phyloP scores from a whole-genome alignment of 2,329 filamentous ascomycete species.

The Scedosporium minutisporum region DNA sequence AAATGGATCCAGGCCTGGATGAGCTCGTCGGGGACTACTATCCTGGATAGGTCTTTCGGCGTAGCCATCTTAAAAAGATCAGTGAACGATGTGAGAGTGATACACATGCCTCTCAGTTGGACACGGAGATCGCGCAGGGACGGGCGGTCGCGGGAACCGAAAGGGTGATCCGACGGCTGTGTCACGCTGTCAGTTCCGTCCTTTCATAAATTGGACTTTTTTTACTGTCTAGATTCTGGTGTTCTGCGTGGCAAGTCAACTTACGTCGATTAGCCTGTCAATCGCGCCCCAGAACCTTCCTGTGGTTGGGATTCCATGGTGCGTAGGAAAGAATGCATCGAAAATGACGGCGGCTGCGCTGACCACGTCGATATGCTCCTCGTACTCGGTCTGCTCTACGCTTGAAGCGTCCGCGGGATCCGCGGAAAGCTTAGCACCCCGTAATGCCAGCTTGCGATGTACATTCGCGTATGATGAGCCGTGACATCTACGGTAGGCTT shows the following conservation, averaged over 20 bases:
- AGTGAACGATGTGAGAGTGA: neutral
- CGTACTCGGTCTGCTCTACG: slow-evolving; percentile 10
- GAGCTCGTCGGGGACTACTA: slow-evolving; percentile 26
- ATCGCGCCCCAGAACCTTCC: slow-evolving; percentile 16
- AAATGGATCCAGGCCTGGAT: slow-evolving; percentile 32
- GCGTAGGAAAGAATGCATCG: slow-evolving; percentile 14
- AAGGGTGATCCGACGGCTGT: neutral
- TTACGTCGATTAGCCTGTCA: neutral
- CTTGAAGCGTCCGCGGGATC: neutral
- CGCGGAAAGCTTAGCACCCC: neutral
- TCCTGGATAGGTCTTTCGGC: slow-evolving; percentile 16
- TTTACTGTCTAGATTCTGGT: too few species aligned
- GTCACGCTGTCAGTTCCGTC: neutral
- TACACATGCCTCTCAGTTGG: neutral
- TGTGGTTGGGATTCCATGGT: slow-evolving; percentile 10
- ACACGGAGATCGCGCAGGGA: neutral
- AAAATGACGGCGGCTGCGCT: slow-evolving; percentile 14
- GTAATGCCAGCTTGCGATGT: slow-evolving; percentile 1
- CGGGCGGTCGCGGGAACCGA: neutral
- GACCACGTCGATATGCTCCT: slow-evolving; percentile 14
- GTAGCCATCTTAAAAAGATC: slow-evolving; percentile 18
- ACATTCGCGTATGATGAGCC: slow-evolving; percentile 11
- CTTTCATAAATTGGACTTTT: neutral
- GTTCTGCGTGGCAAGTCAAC: neutral
- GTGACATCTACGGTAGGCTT: slow-evolving; percentile 11